Base-by-base conservation (phyloP, 2,329 filamentous ascomycete genomes). In the Calonectria multiphialidica region DNA sequence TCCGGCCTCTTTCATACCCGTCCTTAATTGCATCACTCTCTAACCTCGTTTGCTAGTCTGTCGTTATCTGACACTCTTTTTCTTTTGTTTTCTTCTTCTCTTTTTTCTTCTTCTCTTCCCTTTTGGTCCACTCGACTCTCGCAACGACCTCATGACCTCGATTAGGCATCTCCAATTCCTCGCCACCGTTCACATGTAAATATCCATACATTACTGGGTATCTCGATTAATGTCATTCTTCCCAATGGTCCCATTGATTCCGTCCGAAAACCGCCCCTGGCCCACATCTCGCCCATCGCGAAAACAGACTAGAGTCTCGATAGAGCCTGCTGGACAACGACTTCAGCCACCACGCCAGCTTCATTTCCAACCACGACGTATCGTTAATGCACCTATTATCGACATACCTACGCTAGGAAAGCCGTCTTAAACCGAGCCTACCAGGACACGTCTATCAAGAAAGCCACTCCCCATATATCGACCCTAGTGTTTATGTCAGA, bases 391-490 rank as follows among this genome's bases (percentile, higher is more conserved):
- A 40, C 3, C 53, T 59, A 40, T 21, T 15, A 28, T 28, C 53
- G 18, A 40, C 53, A 18, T 59, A 25, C 13, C 33, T 40, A 59
- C 5, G 33, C 33, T 28, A 40, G 40, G 15, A 59, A 40, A 7
- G 33, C 53, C 21, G 33, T 18, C 33, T 74, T 81, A 55, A 79
- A 82, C 59, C 77, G 77, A 42, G 72, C 75, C 66, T 80, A 79
- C 65, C 84, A 62, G 80, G 80, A 35, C 83, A 83, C 74, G 83
- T 83, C 21, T 80, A 82, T 62, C 81, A 84, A 59, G 81, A 85
- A 76, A 83, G 81, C 62, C 69, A 80, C 13, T 74, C 81, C 33
- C 83, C 84, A 35, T 76, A 77, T 40, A 79, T 80, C 21, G 75
- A 82, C 16, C 71, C 75, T 49, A 81, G 81, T 68, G 80, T 82